Conservation (phyloP, 805 yeast species). For the Grigorovia jiainica region DNA sequence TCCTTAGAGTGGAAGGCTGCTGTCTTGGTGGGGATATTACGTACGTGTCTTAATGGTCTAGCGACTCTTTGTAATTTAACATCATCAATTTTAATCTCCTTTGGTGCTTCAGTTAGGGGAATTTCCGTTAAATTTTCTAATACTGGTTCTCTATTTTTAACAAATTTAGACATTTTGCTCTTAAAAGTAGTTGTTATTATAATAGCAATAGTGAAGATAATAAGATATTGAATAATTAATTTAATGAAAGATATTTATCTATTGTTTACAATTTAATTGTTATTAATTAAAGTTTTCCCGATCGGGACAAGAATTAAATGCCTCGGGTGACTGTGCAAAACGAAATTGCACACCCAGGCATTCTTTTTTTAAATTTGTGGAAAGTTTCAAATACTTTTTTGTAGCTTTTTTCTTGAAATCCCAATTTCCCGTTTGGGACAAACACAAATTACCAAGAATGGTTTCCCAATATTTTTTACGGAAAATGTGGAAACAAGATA, state of each 20-base stretch:
- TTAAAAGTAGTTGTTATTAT: neutral
- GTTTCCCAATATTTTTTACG: no score
- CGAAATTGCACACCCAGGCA: neutral
- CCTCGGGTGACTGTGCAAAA: neutral
- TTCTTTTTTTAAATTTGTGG: neutral
- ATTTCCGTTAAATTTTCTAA: conserved; percentile 11
- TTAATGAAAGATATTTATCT: neutral
- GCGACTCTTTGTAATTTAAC: conserved; percentile 30
- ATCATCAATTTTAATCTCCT: conserved; percentile 17
- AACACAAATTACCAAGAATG: no score
- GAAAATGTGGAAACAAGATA: no score
- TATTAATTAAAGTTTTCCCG: neutral
- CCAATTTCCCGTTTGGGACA: no score
- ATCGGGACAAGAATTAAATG: neutral
- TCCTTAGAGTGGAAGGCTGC: conserved; percentile 33
- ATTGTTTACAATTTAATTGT: neutral
- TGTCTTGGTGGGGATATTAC: conserved; percentile 40
- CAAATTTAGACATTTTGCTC: conserved; percentile 9
- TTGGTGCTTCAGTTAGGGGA: conserved; percentile 19
- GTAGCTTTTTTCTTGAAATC: neutral
- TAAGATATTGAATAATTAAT: no score
- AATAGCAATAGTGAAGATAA: neutral
- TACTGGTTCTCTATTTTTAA: conserved; percentile 16
- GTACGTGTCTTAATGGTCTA: conserved; percentile 43
- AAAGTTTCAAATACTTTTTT: neutral